phyloP scores from a whole-genome alignment of 148 eudicot genomes.

The Heliosperma pusillum region DNA sequence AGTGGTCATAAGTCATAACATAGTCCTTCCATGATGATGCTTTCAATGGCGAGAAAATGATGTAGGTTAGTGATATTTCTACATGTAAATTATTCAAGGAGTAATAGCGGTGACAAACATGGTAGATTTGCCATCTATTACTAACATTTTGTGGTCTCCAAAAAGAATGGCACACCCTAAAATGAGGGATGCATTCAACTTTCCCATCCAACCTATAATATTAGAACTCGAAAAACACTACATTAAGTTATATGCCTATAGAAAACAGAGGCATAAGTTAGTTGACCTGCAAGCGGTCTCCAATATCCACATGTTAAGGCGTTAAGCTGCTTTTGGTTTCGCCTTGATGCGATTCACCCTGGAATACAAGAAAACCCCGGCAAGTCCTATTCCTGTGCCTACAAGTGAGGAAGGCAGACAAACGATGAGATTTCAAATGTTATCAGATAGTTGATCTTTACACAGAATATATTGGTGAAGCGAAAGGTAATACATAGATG shows the following conservation, averaged over 20 bases:
- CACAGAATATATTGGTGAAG: background rate
- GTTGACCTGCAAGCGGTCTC: background rate
- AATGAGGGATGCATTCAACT: conserved; percentile 2
- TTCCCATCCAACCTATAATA: conserved; percentile 14
- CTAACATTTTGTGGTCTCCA: background rate
- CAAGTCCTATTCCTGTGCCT: conserved; percentile 92
- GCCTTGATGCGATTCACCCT: conserved; percentile 65
- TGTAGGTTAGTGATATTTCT: background rate
- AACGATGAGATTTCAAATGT: background rate
- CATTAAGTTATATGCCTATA: conserved; percentile 10
- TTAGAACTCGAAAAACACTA: conserved; percentile 6
- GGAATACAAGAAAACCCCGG: conserved; percentile 92
- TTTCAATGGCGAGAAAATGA: background rate
- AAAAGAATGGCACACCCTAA: conserved; percentile 8
- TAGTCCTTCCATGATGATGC: no score
- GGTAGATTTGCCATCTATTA: background rate
- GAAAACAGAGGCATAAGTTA: conserved; percentile 1
- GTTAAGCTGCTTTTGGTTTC: conserved; percentile 64
- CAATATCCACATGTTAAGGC: conserved; percentile 29
- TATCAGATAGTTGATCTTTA: background rate
- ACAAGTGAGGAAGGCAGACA: conserved; percentile 4
- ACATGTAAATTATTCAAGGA: background rate
- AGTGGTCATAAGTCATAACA: no score
- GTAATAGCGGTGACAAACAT: background rate
- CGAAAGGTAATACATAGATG: background rate